A percentile compares a stretch with the other conserved stretches of the same genome.
These are phyloP conservation scores for Mortierella sp. DNA, from an alignment of 371 early-diverging fungal genomes.

Conservation along the genomic window DNA sequence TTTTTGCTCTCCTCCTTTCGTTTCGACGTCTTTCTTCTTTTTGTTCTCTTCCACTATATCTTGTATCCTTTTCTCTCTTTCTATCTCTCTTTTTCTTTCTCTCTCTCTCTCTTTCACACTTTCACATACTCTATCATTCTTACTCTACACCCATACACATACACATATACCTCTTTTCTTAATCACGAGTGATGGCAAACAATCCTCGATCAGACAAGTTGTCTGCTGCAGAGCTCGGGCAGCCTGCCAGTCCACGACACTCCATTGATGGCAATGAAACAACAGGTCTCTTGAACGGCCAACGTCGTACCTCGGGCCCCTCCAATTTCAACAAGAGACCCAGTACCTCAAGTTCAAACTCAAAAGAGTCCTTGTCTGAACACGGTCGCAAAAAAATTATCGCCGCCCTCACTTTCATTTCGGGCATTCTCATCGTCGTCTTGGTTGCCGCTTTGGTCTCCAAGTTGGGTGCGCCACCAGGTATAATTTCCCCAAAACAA, in stretches of 20 bases:
- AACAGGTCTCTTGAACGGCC: conserved; percentile 6
- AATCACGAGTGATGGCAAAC: background rate
- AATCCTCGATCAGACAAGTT: conserved; percentile 5
- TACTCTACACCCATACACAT: background rate
- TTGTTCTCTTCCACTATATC: background rate
- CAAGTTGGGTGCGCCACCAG: conserved; percentile 18
- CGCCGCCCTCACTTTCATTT: conserved; percentile 13
- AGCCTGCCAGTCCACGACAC: conserved; percentile 10
- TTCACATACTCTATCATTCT: background rate
- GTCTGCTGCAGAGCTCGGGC: conserved; percentile 37
- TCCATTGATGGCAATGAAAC: conserved; percentile 20
- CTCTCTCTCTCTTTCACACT: background rate
- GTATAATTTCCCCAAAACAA: conserved; percentile 4
- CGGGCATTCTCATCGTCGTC: conserved; percentile 23
- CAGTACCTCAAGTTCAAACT: conserved; percentile 1
- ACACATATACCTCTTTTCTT: no score
- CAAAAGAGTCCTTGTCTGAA: conserved; percentile 23
- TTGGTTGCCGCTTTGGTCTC: conserved; percentile 15
- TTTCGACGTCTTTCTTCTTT: background rate
- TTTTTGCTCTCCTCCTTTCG: background rate
- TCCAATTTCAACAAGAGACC: conserved; percentile 9
- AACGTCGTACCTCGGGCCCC: background rate
- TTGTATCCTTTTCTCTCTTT: background rate
- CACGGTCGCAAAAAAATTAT: conserved; percentile 28
- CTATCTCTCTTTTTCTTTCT: background rate